phyloP scores from a whole-genome alignment of 768 basidiomycete species.

The Suillus americanus region DNA sequence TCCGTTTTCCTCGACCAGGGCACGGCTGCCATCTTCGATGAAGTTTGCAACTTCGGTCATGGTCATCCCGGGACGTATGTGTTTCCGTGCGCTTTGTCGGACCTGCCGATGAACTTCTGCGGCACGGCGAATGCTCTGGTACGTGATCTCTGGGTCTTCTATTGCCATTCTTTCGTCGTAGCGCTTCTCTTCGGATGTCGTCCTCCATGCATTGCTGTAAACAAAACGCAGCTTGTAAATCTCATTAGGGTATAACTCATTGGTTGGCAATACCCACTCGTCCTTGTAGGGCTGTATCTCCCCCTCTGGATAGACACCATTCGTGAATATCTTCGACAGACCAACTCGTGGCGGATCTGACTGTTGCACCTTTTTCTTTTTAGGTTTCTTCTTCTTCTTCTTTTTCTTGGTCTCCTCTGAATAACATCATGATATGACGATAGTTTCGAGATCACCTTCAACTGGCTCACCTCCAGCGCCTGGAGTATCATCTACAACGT shows the following conservation, averaged over 20 bases:
- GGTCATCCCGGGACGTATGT: constrained; percentile 89
- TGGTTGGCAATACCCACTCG: constrained; percentile 58
- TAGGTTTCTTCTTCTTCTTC: constrained; percentile 94
- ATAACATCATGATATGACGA: background rate
- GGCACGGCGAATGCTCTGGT: constrained; percentile 85
- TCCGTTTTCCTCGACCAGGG: constrained; percentile 89
- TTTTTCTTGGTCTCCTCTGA: constrained; percentile 59
- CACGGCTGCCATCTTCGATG: constrained; percentile 90
- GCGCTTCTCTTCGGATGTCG: constrained; percentile 88
- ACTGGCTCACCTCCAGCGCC: constrained; percentile 26
- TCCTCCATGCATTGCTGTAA: constrained; percentile 82
- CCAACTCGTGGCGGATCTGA: constrained; percentile 91
- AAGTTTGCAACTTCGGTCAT: constrained; percentile 93
- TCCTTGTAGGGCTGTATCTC: constrained; percentile 90
- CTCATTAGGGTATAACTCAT: background rate
- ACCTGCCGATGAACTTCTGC: constrained; percentile 97
- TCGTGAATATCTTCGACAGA: constrained; percentile 83
- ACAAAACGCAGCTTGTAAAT: constrained; percentile 1
- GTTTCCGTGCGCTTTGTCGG: constrained; percentile 74
- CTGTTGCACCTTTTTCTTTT: constrained; percentile 81
- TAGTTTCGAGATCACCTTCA: background rate
- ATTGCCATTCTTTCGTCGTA: constrained; percentile 75
- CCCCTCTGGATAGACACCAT: constrained; percentile 88
- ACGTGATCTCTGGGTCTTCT: constrained; percentile 82
- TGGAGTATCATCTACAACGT: constrained; percentile 22